Evolutionary conservation across 2,329 filamentous ascomycete species (phyloP), one percentile per base, ranked within the genome.

Genomic region (Colletotrichum kahawae): DNA sequence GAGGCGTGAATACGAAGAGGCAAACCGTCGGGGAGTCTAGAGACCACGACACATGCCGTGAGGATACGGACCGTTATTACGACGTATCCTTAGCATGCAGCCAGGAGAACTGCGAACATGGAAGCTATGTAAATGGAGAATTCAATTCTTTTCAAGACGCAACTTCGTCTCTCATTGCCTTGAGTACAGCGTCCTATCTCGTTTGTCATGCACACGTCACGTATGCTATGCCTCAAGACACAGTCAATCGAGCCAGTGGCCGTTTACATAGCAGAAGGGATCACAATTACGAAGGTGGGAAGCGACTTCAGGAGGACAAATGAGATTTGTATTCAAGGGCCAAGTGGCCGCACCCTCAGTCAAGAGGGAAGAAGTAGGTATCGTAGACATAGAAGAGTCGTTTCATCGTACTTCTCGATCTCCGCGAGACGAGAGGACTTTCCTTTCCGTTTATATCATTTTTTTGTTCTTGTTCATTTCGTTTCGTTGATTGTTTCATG

Each of bases 351-450:
- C 21, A 34, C 14, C 73, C 73, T 73, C 73, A 33, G 8, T 38
- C 5, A 65, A 59, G 73, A 75, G 73, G 73, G 18, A 68, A 68
- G 70, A 75, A 73, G 27, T 51, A 67, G 69, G 64, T 73, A 63
- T 75, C 34, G 2, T 71, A 51, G 64, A 75, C 43, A 67, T 75
- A 68, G 69, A 51, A 73, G 54, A 73, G 29, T 65, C 69, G 57
- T 73, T 64, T 59, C 63, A 57, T 75, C 73, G 73, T 75, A 75
- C 73, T 75, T 75, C 73, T 27, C 69, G 36, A 48, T 48, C 38
- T 34, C 34, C 6, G 10, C 16, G 29, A 63, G 56, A 18, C 21
- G 21, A 70, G 48, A 64, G 69, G 67, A 69, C 54, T 67, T 18
- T 67, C 16, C 7, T 72, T 51, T 67, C 21, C 66, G 16, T 73